Conservation (phyloP, 2,329 filamentous ascomycete genomes). For the Alternaria sp. region DNA sequence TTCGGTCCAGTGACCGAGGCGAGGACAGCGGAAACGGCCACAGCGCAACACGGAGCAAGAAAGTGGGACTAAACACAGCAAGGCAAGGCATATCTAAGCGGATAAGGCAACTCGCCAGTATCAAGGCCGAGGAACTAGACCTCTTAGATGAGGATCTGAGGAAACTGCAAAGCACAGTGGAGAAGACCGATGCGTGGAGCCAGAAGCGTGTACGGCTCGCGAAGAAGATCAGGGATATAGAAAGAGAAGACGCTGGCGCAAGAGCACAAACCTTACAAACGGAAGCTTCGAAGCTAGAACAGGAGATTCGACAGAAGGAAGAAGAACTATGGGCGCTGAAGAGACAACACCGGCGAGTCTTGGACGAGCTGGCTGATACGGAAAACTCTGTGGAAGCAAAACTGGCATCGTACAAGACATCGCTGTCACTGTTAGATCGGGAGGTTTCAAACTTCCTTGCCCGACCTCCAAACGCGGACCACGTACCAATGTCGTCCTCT, state of each 20-base stretch:
- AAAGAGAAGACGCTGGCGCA: slow-evolving; percentile 63
- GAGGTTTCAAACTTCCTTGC: slow-evolving; percentile 66
- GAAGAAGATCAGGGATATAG: slow-evolving; percentile 62
- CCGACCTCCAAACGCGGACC: slow-evolving; percentile 56
- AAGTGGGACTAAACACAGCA: slow-evolving; percentile 65
- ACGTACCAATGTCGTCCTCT: slow-evolving; percentile 35
- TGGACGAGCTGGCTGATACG: slow-evolving; percentile 66
- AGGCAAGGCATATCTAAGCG: slow-evolving; percentile 68
- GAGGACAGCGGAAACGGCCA: slow-evolving; percentile 23
- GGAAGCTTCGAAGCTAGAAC: slow-evolving; percentile 61
- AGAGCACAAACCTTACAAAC: slow-evolving; percentile 58
- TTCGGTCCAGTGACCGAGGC: slow-evolving; percentile 40
- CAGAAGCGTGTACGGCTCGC: slow-evolving; percentile 62
- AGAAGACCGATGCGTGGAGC: slow-evolving; percentile 64
- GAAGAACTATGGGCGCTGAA: slow-evolving; percentile 67
- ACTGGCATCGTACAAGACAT: slow-evolving; percentile 73
- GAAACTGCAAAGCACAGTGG: slow-evolving; percentile 63
- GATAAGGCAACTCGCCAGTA: slow-evolving; percentile 67
- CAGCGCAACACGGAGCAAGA: slow-evolving; percentile 55
- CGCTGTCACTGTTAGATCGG: slow-evolving; percentile 68
- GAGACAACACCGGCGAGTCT: slow-evolving; percentile 64
- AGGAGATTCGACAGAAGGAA: slow-evolving; percentile 71
- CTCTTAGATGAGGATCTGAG: slow-evolving; percentile 64
- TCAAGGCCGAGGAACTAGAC: slow-evolving; percentile 73
- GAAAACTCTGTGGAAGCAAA: slow-evolving; percentile 72